phyloP scores from a whole-genome alignment of 2,329 filamentous ascomycete species.

The Paramyrothecium sp. region DNA sequence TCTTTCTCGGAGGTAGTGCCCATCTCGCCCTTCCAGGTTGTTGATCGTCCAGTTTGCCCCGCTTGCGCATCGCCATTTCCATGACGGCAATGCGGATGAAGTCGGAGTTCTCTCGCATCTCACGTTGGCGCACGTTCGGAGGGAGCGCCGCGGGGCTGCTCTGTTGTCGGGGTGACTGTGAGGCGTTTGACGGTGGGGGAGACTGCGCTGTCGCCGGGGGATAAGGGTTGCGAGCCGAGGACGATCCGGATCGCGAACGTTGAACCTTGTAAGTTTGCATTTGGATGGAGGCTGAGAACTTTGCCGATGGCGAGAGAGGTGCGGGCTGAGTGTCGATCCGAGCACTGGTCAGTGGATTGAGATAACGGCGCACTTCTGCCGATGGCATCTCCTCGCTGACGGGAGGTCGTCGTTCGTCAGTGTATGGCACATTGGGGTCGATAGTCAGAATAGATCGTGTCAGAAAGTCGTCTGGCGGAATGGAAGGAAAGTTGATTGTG shows the following conservation, averaged over 20 bases:
- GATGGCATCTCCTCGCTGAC: constrained; percentile 63
- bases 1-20: constrained; percentile 64
- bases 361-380: constrained; percentile 63
- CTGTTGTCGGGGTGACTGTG: constrained; percentile 27
- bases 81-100: constrained; percentile 71
- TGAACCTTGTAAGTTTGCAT: constrained; percentile 70
- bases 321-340: constrained; percentile 28
- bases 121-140: constrained; percentile 57
- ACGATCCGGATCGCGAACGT: constrained; percentile 39
- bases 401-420: constrained; percentile 65
- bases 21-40: constrained; percentile 66
- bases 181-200: constrained; percentile 23
- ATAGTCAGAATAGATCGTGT: constrained; percentile 67
- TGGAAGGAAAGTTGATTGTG: constrained; percentile 59
- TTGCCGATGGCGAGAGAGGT: constrained; percentile 25
- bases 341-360: constrained; percentile 58
- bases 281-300: constrained; percentile 66
- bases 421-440: constrained; percentile 64
- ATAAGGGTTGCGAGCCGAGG: constrained; percentile 27
- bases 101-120: constrained; percentile 68
- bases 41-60: constrained; percentile 64
- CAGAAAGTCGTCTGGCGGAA: constrained; percentile 65
- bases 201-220: constrained; percentile 27
- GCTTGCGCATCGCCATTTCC: constrained; percentile 69
- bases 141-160: constrained; percentile 27